Evolutionary conservation across 75 land plant species (phyloP).

Genomic region (Gnetum montanum): DNA sequence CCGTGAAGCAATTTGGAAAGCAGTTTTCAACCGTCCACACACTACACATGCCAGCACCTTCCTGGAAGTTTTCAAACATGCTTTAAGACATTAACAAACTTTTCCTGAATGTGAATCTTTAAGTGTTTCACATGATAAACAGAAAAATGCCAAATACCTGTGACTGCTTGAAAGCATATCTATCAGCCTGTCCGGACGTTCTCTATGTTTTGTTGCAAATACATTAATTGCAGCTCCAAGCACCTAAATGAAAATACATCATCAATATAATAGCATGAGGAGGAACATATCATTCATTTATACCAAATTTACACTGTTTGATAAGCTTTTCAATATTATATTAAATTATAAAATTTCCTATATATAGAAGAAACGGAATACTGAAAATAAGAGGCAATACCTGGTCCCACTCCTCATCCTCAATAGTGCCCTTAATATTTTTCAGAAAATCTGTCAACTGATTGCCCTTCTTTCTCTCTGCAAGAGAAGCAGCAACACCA

Average conservation of each 20-base stretch:
- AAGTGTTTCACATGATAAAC: background rate
- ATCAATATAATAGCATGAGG: background rate
- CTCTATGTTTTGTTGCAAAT: constrained; percentile 90
- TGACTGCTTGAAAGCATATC: constrained; percentile 94
- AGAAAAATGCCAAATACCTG: constrained; percentile 80
- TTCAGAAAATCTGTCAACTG: constrained; percentile 77
- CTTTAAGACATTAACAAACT: background rate
- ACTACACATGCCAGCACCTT: constrained; percentile 97
- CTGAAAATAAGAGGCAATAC: constrained; percentile 16
- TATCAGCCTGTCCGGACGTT: constrained; percentile 90
- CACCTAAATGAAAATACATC: constrained; percentile 34
- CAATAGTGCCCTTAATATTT: constrained; percentile 88
- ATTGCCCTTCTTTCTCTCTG: constrained; percentile 74
- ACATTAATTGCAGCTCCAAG: constrained; percentile 93
- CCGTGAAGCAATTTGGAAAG: constrained; percentile 95
- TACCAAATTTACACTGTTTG: no score
- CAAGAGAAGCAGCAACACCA: constrained; percentile 89
- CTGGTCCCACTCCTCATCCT: constrained; percentile 96
- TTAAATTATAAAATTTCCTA: no score
- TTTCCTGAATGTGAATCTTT: background rate
- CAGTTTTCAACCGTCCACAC: constrained; percentile 95
- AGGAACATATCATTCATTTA: no score
- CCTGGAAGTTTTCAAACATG: constrained; percentile 48
- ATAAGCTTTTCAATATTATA: no score
- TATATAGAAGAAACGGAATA: no score